These are phyloP conservation scores for Eucalyptus paniculata DNA, from an alignment of 345 rosid genomes.

Conservation along the genomic window DNA sequence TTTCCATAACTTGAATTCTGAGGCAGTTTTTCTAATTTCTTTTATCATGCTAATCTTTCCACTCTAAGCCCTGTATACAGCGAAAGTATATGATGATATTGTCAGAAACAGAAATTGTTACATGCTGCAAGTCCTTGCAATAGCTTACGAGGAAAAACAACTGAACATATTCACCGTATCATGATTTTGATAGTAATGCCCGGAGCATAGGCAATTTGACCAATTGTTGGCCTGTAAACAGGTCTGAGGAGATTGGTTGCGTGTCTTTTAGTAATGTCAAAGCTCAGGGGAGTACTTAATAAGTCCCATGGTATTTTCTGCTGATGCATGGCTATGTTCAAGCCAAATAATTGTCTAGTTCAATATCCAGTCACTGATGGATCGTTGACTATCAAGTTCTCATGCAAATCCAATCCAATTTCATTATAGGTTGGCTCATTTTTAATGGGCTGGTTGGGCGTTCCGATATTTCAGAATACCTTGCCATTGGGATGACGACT, in stretches of 20 bases:
- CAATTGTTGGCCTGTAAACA: background rate
- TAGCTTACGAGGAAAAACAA: background rate
- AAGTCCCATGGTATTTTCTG: background rate
- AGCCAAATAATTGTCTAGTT: background rate
- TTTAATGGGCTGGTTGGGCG: slow-evolving; percentile 34
- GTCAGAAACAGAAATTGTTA: background rate
- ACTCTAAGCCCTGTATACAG: background rate
- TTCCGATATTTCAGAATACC: slow-evolving; percentile 43
- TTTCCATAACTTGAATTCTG: slow-evolving; percentile 32
- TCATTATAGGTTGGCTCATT: background rate
- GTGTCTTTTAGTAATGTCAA: background rate
- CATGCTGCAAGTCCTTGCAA: background rate
- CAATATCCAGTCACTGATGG: background rate
- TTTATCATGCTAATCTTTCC: background rate
- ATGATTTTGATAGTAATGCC: background rate
- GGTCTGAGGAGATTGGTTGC: background rate
- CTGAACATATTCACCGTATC: background rate
- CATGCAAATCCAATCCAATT: background rate
- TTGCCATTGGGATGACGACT: slow-evolving; percentile 70
- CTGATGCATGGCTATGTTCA: background rate
- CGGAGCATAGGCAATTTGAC: background rate
- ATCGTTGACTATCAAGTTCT: background rate
- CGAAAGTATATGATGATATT: background rate
- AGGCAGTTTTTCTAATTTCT: background rate
- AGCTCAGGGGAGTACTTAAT: background rate